Conservation (phyloP, 441 rosid species). For the Flueggea neowawraea region DNA sequence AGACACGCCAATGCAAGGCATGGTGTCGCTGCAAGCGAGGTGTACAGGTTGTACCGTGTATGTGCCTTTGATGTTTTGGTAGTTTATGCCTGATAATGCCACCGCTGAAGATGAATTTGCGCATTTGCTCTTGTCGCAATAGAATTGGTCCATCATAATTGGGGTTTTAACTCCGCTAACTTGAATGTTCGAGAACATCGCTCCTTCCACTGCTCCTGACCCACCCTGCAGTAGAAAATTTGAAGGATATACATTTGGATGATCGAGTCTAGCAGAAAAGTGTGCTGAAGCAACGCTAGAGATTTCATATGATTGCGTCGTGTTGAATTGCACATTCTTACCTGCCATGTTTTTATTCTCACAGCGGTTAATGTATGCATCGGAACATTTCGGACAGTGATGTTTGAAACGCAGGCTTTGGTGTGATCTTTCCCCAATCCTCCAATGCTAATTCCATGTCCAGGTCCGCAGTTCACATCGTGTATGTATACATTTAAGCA, state of each 20-base stretch:
- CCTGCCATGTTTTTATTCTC: conserved; percentile 98
- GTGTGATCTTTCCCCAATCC: conserved; percentile 60
- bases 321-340: conserved; percentile 9
- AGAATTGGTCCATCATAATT: conserved; percentile 84
- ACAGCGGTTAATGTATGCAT: conserved; percentile 77
- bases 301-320: neutral
- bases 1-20: conserved; percentile 70
- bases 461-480: conserved; percentile 80
- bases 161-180: conserved; percentile 66
- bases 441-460: conserved; percentile 94
- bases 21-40: conserved; percentile 78
- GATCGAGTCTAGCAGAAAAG: no score
- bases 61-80: conserved; percentile 69
- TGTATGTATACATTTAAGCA: conserved; percentile 69
- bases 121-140: conserved; percentile 63
- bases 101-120: conserved; percentile 71
- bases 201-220: conserved; percentile 64
- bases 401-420: conserved; percentile 82
- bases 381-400: conserved; percentile 65
- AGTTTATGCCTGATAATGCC: conserved; percentile 62
- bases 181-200: conserved; percentile 79
- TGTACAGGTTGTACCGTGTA: conserved; percentile 55
- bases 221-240: conserved; percentile 61
- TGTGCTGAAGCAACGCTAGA: no score
- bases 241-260: neutral